Evolutionary conservation across 2,329 filamentous ascomycete species (phyloP).

Genomic region (Penicillium digitatum): DNA sequence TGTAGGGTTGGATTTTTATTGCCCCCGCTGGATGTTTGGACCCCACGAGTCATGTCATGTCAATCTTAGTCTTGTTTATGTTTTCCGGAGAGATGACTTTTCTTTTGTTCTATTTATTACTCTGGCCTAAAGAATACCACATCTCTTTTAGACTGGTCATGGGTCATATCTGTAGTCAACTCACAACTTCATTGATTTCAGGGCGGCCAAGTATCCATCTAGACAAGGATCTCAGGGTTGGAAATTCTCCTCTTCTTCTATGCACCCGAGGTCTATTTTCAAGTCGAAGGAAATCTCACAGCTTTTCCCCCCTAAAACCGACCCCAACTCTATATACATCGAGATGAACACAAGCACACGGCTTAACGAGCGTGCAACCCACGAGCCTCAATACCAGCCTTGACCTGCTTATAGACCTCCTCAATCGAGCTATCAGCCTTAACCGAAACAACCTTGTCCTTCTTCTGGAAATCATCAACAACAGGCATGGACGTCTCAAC

Average conservation of each 20-base stretch:
- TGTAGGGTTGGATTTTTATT: conserved; percentile 24
- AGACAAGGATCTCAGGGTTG: neutral
- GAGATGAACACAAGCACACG: conserved; percentile 6
- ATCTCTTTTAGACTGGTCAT: conserved; percentile 12
- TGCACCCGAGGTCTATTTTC: neutral
- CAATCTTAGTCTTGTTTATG: conserved; percentile 23
- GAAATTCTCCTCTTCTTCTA: neutral
- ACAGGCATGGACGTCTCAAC: conserved; percentile 97
- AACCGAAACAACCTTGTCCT: conserved; percentile 76
- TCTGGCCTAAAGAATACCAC: conserved; percentile 17
- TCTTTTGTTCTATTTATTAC: conserved; percentile 15
- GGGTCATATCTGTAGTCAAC: neutral
- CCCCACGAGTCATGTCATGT: conserved; percentile 30
- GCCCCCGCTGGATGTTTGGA: conserved; percentile 21
- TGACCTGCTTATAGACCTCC: conserved; percentile 57
- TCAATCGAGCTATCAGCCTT: conserved; percentile 66
- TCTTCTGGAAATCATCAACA: conserved; percentile 73
- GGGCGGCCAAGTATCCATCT: neutral
- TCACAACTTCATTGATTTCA: neutral
- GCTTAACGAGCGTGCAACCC: conserved; percentile 33
- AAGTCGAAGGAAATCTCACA: neutral
- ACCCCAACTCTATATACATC: conserved; percentile 1
- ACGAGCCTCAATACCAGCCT: conserved; percentile 45
- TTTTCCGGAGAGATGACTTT: conserved; percentile 19
- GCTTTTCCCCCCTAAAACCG: neutral